Percentiles rank a stretch among this genome's conserved stretches.
Conservation (phyloP, 2,329 filamentous ascomycete genomes). For the Verticillium zaregamsianum region DNA sequence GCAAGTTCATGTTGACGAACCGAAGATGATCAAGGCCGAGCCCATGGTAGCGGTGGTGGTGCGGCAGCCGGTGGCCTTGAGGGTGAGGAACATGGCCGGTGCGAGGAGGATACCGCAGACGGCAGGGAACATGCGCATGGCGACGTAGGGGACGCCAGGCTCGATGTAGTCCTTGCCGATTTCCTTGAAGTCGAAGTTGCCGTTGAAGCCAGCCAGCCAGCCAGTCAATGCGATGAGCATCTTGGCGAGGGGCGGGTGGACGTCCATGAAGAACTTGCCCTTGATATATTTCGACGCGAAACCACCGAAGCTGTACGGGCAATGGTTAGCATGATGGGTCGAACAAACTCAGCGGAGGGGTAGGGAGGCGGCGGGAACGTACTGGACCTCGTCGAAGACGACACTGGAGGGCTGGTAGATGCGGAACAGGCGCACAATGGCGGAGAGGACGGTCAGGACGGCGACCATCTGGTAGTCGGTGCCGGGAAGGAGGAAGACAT, state of each 20-base stretch:
- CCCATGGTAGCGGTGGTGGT: slow-evolving; percentile 82
- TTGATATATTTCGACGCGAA: slow-evolving; percentile 99
- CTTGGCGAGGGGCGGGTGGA: slow-evolving; percentile 97
- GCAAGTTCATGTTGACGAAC: slow-evolving; percentile 42
- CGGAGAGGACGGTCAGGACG: slow-evolving; percentile 68
- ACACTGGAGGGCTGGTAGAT: slow-evolving; percentile 96
- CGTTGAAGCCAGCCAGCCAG: slow-evolving; percentile 92
- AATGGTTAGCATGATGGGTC: slow-evolving; percentile 7
- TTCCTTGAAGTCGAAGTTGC: slow-evolving; percentile 97
- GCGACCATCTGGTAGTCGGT: slow-evolving; percentile 79
- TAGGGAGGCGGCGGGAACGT: slow-evolving; percentile 37
- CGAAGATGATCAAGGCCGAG: slow-evolving; percentile 83
- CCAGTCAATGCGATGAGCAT: slow-evolving; percentile 92
- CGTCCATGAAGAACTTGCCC: slow-evolving; percentile 99
- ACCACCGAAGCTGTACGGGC: slow-evolving; percentile 73
- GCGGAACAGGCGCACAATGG: slow-evolving; percentile 81
- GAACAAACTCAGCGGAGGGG: slow-evolving; percentile 4
- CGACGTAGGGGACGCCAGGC: slow-evolving; percentile 91
- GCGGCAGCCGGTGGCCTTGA: slow-evolving; percentile 87
- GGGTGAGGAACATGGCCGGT: slow-evolving; percentile 88
- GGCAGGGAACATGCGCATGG: slow-evolving; percentile 92
- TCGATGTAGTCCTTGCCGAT: slow-evolving; percentile 99
- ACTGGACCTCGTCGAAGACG: slow-evolving; percentile 99
- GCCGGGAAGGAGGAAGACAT: slow-evolving; percentile 80
- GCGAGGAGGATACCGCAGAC: slow-evolving; percentile 84